Percentiles rank a stretch among this genome's conserved stretches.
These are phyloP conservation scores for Prunus kanzakura DNA, from an alignment of 306 rosid species.

Conservation along the genomic window DNA sequence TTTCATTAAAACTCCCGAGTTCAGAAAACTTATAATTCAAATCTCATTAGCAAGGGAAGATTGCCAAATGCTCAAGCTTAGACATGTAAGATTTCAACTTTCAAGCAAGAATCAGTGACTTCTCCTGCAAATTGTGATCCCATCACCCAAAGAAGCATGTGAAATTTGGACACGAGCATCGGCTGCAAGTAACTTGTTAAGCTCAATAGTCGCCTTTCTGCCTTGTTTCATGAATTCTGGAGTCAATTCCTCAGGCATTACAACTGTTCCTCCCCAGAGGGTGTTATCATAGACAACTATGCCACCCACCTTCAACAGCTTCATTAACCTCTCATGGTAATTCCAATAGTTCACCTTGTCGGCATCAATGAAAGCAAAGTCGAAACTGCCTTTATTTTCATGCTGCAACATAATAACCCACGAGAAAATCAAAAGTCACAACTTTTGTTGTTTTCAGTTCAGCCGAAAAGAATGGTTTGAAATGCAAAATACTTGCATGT, in stretches of 20 bases:
- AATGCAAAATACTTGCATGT: conserved; percentile 26
- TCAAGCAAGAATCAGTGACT: conserved; percentile 14
- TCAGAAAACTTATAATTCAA: not conserved
- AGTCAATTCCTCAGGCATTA: conserved; percentile 29
- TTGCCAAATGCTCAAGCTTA: not conserved
- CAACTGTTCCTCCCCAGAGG: conserved; percentile 55
- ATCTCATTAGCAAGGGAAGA: too few relatives aligned
- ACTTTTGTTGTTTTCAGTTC: not conserved
- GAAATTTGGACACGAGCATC: conserved; percentile 45
- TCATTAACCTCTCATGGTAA: conserved; percentile 53
- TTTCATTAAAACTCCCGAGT: not conserved
- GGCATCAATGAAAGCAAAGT: conserved; percentile 57
- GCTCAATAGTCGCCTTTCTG: conserved; percentile 22
- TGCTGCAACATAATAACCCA: conserved; percentile 24
- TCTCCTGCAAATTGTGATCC: conserved; percentile 50
- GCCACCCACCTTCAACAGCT: conserved; percentile 51
- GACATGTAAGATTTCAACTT: not conserved
- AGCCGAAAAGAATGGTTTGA: not conserved
- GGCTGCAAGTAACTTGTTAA: conserved; percentile 38
- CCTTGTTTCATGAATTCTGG: conserved; percentile 16
- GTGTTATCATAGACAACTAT: conserved; percentile 53
- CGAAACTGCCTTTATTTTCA: conserved; percentile 46
- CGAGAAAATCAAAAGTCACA: not conserved
- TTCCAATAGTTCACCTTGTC: conserved; percentile 50
- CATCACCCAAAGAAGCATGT: conserved; percentile 47